A percentile compares a stretch with the other conserved stretches of the same genome.
Conservation (phyloP, 2,329 filamentous ascomycete species). For the Paracoccidioides lutzii region DNA sequence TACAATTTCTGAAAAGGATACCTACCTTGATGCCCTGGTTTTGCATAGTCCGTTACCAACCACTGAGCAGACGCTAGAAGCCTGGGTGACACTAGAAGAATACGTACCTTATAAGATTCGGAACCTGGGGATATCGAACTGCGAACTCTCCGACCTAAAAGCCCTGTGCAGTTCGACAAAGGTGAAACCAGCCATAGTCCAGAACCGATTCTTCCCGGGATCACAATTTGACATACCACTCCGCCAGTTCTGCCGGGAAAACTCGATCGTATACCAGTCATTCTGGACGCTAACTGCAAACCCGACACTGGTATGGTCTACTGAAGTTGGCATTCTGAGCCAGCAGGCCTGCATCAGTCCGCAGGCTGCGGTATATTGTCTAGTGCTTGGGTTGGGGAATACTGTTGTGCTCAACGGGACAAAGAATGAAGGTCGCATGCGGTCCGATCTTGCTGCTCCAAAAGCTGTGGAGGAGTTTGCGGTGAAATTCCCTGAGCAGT, state of each 20-base stretch:
- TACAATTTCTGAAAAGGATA: slow-evolving; percentile 22
- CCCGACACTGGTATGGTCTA: slow-evolving; percentile 36
- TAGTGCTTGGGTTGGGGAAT: slow-evolving; percentile 42
- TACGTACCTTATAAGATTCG: slow-evolving; percentile 55
- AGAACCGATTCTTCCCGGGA: slow-evolving; percentile 57
- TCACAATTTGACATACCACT: slow-evolving; percentile 49
- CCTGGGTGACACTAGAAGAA: slow-evolving; percentile 52
- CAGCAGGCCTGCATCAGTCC: slow-evolving; percentile 27
- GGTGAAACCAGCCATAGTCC: slow-evolving; percentile 51
- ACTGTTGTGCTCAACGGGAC: slow-evolving; percentile 45
- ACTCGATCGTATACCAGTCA: slow-evolving; percentile 43
- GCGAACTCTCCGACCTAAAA: slow-evolving; percentile 44
- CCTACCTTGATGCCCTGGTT: slow-evolving; percentile 47
- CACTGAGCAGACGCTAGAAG: slow-evolving; percentile 43
- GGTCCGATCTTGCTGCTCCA: slow-evolving; percentile 37
- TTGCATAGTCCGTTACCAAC: slow-evolving; percentile 45
- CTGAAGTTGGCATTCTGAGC: slow-evolving; percentile 41
- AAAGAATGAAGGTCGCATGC: slow-evolving; percentile 40
- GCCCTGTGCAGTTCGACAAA: slow-evolving; percentile 36
- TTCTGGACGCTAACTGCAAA: slow-evolving; percentile 53
- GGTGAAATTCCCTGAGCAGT: slow-evolving; percentile 34
- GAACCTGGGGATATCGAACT: slow-evolving; percentile 63
- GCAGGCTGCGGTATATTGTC: slow-evolving; percentile 41
- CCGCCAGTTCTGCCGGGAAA: slow-evolving; percentile 42
- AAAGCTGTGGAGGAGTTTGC: slow-evolving; percentile 31